Percentiles rank a stretch among this genome's conserved stretches.
Conservation (phyloP, 495 filamentous ascomycete species). For the Tuber umbilicatum region DNA sequence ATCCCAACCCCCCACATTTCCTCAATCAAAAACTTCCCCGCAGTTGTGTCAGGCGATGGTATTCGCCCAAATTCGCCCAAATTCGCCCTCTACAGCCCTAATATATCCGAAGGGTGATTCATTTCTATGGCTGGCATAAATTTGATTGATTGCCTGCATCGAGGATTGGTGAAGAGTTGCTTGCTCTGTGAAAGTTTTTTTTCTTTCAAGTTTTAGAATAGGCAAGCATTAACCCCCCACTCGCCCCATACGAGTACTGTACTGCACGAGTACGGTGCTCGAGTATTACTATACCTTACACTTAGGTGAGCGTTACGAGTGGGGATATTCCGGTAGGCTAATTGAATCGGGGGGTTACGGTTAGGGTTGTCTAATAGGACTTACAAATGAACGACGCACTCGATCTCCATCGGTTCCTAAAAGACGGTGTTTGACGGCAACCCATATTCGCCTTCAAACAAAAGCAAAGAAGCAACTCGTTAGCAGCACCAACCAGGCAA, state of each 20-base stretch:
- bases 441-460: not conserved
- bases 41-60: not conserved
- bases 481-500: not conserved
- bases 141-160: not conserved
- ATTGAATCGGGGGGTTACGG: not conserved
- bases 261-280: no score
- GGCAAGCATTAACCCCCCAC: not conserved
- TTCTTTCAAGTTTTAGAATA: not conserved
- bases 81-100: not conserved
- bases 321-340: not conserved
- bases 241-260: not conserved
- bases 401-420: not conserved
- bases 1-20: not conserved
- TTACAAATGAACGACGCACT: not conserved
- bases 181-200: not conserved
- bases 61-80: not conserved
- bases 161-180: not conserved
- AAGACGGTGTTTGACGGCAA: not conserved
- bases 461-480: not conserved
- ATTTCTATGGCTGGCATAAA: not conserved
- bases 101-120: not conserved
- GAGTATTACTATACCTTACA: not conserved
- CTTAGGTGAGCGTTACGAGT: not conserved
- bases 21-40: not conserved
- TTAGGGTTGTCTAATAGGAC: slow-evolving; percentile 4